Conservation (phyloP, 352 stramenopile genomes). For the Phytophthora gonapodyides region DNA sequence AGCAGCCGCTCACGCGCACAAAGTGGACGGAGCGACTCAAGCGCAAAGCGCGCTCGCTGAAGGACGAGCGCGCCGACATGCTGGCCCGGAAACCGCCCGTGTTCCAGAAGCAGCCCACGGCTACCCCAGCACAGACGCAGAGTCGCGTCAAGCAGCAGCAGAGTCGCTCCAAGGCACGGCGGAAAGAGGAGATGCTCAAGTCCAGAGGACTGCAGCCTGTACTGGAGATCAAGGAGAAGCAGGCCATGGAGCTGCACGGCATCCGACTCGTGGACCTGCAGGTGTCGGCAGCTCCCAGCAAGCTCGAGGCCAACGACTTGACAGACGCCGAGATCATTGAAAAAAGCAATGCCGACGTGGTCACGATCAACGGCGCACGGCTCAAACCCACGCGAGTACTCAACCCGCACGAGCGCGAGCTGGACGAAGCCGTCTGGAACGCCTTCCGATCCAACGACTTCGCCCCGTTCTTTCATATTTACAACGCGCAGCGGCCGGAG, state of each 20-base stretch:
- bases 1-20: constrained; percentile 36
- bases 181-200: constrained; percentile 57
- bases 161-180: constrained; percentile 49
- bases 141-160: constrained; percentile 63
- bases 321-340: constrained; percentile 5
- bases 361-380: constrained; percentile 63
- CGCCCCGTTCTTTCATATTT: constrained; percentile 74
- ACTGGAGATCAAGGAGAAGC: constrained; percentile 65
- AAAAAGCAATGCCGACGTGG: constrained; percentile 17
- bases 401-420: constrained; percentile 76
- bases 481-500: constrained; percentile 47
- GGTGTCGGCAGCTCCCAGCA: constrained; percentile 14
- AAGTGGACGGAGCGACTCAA: constrained; percentile 78
- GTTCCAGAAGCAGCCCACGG: constrained; percentile 39
- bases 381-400: constrained; percentile 70
- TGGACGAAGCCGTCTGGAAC: constrained; percentile 81
- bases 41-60: constrained; percentile 63
- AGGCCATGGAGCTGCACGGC: constrained; percentile 59
- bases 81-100: constrained; percentile 38
- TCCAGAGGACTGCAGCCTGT: constrained; percentile 46
- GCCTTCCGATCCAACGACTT: constrained; percentile 85
- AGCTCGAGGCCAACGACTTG: neutral
- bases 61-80: constrained; percentile 56
- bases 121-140: constrained; percentile 31
- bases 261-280: constrained; percentile 73